Evolutionary conservation across 495 filamentous ascomycete genomes (phyloP).

Genomic region (Sordaria brevicollis): DNA sequence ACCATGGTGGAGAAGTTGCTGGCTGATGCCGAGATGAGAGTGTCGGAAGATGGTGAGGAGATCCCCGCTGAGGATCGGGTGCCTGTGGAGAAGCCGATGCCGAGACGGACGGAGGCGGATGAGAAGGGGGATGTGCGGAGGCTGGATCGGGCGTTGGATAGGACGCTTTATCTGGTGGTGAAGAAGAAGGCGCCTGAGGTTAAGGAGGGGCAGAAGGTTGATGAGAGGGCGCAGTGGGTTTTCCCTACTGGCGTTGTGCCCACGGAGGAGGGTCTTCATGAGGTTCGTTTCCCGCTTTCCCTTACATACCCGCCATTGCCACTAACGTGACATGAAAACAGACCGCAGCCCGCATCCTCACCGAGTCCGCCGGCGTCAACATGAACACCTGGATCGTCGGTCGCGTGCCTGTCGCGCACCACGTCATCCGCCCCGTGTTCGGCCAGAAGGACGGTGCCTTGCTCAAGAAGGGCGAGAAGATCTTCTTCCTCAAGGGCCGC

Average conservation of each 20-base stretch:
- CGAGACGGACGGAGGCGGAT: slow-evolving; percentile 72
- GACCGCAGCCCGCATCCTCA: slow-evolving; percentile 71
- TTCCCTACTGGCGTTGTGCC: slow-evolving; percentile 62
- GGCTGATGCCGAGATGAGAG: slow-evolving; percentile 62
- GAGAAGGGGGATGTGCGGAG: slow-evolving; percentile 59
- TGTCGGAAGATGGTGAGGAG: slow-evolving; percentile 50
- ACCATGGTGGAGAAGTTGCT: slow-evolving; percentile 47
- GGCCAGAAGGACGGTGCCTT: slow-evolving; percentile 24
- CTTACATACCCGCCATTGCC: not conserved
- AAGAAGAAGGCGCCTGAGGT: slow-evolving; percentile 47
- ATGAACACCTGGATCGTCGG: slow-evolving; percentile 99
- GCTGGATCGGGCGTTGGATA: slow-evolving; percentile 63
- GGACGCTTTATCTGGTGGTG: slow-evolving; percentile 81
- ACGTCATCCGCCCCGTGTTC: slow-evolving; percentile 39
- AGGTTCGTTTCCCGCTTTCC: slow-evolving; percentile 44
- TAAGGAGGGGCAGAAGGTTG: slow-evolving; percentile 44
- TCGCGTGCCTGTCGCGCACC: slow-evolving; percentile 77
- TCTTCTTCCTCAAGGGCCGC: slow-evolving; percentile 88
- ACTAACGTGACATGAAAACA: slow-evolving; percentile 22
- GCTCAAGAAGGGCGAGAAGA: slow-evolving; percentile 54
- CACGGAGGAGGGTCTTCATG: slow-evolving; percentile 62
- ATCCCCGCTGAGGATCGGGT: slow-evolving; percentile 53
- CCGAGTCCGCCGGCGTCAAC: slow-evolving; percentile 72
- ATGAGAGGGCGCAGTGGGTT: slow-evolving; percentile 57
- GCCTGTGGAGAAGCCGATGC: slow-evolving; percentile 59